A percentile compares a stretch with the other conserved stretches of the same genome.
Conservation (phyloP, 352 stramenopile species). For the Thraustochytrium sp. region DNA sequence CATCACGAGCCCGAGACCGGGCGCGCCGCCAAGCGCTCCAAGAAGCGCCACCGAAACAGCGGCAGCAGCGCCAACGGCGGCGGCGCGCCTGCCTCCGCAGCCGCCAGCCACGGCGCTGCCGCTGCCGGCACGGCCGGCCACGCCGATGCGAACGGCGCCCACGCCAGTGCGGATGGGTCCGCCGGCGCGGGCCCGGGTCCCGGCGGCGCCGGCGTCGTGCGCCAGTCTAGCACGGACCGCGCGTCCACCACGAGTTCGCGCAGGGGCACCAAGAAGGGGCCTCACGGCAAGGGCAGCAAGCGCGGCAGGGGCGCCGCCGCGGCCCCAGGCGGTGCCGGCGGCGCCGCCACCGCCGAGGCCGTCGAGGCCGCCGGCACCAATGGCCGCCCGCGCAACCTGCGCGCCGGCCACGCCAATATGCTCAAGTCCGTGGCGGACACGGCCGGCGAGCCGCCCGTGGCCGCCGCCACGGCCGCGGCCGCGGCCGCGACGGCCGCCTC, state of each 20-base stretch:
- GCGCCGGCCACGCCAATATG: not conserved
- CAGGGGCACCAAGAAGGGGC: not conserved
- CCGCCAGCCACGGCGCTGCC: too few relatives aligned
- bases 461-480: too few relatives aligned
- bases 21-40: not conserved
- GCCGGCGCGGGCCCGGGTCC: not conserved
- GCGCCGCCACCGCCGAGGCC: not conserved
- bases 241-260: not conserved
- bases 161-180: not conserved
- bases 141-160: not conserved
- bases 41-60: not conserved
- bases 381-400: not conserved
- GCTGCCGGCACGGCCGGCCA: too few relatives aligned
- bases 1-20: not conserved
- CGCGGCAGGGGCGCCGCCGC: not conserved
- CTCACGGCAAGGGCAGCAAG: not conserved
- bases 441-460: not conserved
- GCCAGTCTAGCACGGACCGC: not conserved
- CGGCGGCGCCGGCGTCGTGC: not conserved
- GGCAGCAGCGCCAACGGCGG: not conserved
- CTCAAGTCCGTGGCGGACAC: not conserved
- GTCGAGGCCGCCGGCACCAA: not conserved
- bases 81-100: too few relatives aligned
- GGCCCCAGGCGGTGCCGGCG: too few relatives aligned
- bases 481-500: not conserved